Base-by-base conservation (phyloP, 495 filamentous ascomycete genomes). In the Massariosphaeria phaeospora region DNA sequence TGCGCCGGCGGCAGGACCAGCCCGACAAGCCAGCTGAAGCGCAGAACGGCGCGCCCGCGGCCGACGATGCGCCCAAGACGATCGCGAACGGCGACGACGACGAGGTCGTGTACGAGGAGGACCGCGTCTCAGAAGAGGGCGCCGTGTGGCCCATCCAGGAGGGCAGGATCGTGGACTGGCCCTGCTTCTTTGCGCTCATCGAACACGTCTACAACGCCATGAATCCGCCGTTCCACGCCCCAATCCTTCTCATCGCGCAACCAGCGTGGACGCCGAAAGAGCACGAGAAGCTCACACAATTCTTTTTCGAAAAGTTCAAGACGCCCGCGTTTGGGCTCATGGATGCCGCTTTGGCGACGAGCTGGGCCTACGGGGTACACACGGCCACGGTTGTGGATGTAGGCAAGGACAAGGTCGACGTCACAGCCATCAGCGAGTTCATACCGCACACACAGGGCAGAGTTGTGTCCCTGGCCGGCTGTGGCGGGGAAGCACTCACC, bases 221-320 rank as follows among this genome's bases (percentile, higher is more conserved):
- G 48, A 89, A 86, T 44, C 89, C 88, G 10, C 87, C 88, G 0
- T 89, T 96, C 66, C 93, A 97, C 70, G 96, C 91, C 0, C 90
- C 93, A 1, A 87, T 98, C 61, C 73, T 98, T 58, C 76, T 98
- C 48, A 84, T 98, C 65, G 72, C 84, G 12, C 83, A 93, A 42
- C 93, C 93, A 0, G 80, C 81, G 40, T 98, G 94, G 88, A 88
- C 88, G 9, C 77, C 82, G 4, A 80, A 83, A 41, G 88, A 96
- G 67, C 83, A 84, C 63, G 89, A 96, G 69, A 73, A 73, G 10
- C 79, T 97, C 31, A 84, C 90, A 3, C 86, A 88, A 51, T 98
- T 96, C 71, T 79, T 96, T 57, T 98, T 98, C 61, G 93, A 97
- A 70, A 90, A 90, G 70, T 95, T 95, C 67, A 95, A 93, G 73